Evolutionary conservation across 495 filamentous ascomycete genomes (phyloP), one percentile per base, ranked within the genome.

Genomic region (Sabuloglossum arenarium): DNA sequence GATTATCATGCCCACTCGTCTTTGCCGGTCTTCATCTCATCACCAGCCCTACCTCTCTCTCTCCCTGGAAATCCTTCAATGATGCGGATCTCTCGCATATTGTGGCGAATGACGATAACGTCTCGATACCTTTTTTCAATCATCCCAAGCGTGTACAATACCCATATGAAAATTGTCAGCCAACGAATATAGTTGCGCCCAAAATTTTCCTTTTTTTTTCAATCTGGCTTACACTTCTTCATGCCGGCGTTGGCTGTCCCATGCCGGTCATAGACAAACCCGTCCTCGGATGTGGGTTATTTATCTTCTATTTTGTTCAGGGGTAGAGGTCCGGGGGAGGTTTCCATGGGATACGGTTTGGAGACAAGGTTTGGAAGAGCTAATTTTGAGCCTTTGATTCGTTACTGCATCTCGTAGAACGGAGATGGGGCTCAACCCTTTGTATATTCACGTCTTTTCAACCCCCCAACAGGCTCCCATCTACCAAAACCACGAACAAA

Each of bases 1-100:
- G 61, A 70, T 37, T 14, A 24, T n/a, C 30, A 25, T 30, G n/a
- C 39, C 11, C 16, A 27, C 23, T n/a, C 16, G 8, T 32, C 3
- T 49, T 49, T 28, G 45, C 8, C 45, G 8, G 30, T 53, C 14
- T 29, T 10, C 16, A 8, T 11, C 0, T 32, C 52, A 32, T 54
- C 27, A 2, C 47, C n/a, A 12, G n/a, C 6, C 9, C 19, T 2
- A 27, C 45, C 45, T 1, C 25, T 14, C 25, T 24, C 52, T 54
- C n/a, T n/a, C n/a, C n/a, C n/a, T 42, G 8, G 4, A 2, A 45
- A 29, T 27, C 31, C 19, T 37, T 23, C 24, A 12, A 39, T 55
- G 19, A n/a, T 45, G 27, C 32, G 32, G 21, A 12, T 39, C n/a
- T 42, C 30, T 16, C 11, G 23, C 28, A 51, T 51, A 3, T 51